Evolutionary conservation across 2,329 filamentous ascomycete species (phyloP).

Genomic region (Pseudocercospora eumusae): DNA sequence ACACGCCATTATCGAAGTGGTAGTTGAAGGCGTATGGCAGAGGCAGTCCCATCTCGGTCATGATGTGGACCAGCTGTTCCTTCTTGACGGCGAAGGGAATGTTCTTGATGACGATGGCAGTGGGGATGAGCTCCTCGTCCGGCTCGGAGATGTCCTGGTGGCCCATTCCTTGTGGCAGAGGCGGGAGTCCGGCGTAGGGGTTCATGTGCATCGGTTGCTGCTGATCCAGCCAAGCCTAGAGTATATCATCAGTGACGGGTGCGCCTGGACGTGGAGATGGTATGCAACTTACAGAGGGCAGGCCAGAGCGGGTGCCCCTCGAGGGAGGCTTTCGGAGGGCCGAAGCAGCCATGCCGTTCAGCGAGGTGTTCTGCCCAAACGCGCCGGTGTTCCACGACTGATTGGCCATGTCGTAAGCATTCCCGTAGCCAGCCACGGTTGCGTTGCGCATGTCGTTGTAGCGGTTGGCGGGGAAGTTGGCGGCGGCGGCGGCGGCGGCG

Average conservation of each 20-base stretch:
- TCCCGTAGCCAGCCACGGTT: conserved; percentile 61
- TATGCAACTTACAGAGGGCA: conserved; percentile 68
- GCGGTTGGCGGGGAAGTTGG: conserved; percentile 54
- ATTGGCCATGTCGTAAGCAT: conserved; percentile 68
- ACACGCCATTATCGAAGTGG: conserved; percentile 97
- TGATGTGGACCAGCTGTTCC: conserved; percentile 86
- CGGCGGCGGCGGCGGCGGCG: conserved; percentile 36
- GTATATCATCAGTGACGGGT: conserved; percentile 30
- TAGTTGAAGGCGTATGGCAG: conserved; percentile 99
- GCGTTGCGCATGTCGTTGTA: conserved; percentile 61
- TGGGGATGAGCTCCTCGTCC: conserved; percentile 90
- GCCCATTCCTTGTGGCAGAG: conserved; percentile 42
- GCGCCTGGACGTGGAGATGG: background rate
- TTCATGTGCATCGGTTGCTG: conserved; percentile 48
- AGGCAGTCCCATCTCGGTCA: conserved; percentile 91
- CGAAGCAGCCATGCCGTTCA: conserved; percentile 44
- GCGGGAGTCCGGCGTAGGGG: conserved; percentile 47
- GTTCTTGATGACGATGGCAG: conserved; percentile 98
- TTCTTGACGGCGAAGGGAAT: conserved; percentile 98
- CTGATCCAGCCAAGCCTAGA: conserved; percentile 65
- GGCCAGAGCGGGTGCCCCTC: conserved; percentile 59
- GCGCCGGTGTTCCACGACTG: conserved; percentile 79
- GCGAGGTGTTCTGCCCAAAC: conserved; percentile 65
- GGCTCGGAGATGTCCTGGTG: conserved; percentile 54
- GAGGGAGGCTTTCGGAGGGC: conserved; percentile 53